Base-by-base conservation (phyloP, 2,329 filamentous ascomycete genomes). In the Pestalotiopsis sp. region DNA sequence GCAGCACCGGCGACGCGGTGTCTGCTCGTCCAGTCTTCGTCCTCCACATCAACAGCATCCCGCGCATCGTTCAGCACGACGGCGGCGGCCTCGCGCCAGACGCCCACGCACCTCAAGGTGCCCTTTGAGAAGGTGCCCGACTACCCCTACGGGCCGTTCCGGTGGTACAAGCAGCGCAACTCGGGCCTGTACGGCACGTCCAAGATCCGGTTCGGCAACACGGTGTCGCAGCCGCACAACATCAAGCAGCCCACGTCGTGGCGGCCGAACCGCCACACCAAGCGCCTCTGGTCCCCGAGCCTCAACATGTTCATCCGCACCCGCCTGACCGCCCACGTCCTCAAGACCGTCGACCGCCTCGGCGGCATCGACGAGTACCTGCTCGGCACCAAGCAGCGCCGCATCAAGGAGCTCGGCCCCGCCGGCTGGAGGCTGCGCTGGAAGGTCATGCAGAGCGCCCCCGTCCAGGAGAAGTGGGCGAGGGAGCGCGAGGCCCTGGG, bases 331-430 rank as follows among this genome's bases (percentile, higher is more conserved):
- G 86, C 92, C 55, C 87, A 88, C 68, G 92, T 94, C 31, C 84
- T 92, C 74, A 86, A 89, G 77, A 91, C 90, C 45, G 93, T 98
- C 77, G 90, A 93, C 78, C 95, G 94, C 78, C 90, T 92, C 71
- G 95, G 95, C 69, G 94, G 96, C 7, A 85, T 99, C 72, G 96
- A 99, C 80, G 90, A 94, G 76, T 99, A 99, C 82, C 85, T 99
- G 60, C 85, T 97, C 57, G 94, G 94, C 73, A 88, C 90, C 78
- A 96, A 94, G 82, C 84, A 91, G 17, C 87, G 86, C 55, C 88
- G 96, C 71, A 87, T 98, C 77, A 93, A 91, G 83, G 93, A 97
- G 80, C 85, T 99, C 68, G 96, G 96, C 4, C 90, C 95, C 65
- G 92, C 92, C 72, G 96, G 96, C 6, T 99, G 96, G 96, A 89